These are phyloP conservation scores for Gracilariopsis chorda DNA, from an alignment of 23 red algal genomes.

Conservation along the genomic window DNA sequence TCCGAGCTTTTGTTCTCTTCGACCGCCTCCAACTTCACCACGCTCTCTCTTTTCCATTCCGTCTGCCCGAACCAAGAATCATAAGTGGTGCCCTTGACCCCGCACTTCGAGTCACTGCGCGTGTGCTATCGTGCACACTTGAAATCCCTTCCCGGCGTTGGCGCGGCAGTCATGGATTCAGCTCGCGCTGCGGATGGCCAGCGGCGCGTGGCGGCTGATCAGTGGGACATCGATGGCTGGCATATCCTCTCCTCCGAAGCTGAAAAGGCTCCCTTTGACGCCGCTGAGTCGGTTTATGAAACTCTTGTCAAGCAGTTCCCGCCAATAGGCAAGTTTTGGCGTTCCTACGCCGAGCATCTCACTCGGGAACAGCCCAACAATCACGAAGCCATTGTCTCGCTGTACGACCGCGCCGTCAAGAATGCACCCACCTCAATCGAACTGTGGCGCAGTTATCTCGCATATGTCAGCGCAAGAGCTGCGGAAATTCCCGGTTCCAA, in stretches of 20 bases:
- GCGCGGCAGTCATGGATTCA: too few species aligned
- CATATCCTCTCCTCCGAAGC: slow-evolving; percentile 58
- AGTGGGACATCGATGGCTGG: slow-evolving; percentile 64
- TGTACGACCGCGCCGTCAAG: slow-evolving; percentile 61
- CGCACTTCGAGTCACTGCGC: too few species aligned
- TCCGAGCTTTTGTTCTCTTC: too few species aligned
- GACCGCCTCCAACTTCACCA: too few species aligned
- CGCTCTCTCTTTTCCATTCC: too few species aligned
- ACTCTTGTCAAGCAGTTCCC: slow-evolving; percentile 54
- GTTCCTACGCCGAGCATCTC: slow-evolving; percentile 44
- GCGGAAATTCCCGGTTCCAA: slow-evolving; percentile 34
- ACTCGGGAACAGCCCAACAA: slow-evolving; percentile 19
- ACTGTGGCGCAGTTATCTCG: slow-evolving; percentile 58
- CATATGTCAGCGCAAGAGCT: neutral
- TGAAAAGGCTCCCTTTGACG: neutral
- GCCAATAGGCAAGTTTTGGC: slow-evolving; percentile 59
- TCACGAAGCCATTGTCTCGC: slow-evolving; percentile 5
- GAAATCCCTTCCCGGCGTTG: too few species aligned
- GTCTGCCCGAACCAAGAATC: too few species aligned
- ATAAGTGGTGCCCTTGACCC: too few species aligned
- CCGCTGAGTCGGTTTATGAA: slow-evolving; percentile 50
- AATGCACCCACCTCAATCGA: slow-evolving; percentile 61
- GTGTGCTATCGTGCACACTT: too few species aligned
- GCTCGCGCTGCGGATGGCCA: slow-evolving; percentile 48
- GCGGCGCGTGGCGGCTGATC: slow-evolving; percentile 41